phyloP scores from a whole-genome alignment of 371 early-diverging fungal species.

The Apophysomyces ossiformis region DNA sequence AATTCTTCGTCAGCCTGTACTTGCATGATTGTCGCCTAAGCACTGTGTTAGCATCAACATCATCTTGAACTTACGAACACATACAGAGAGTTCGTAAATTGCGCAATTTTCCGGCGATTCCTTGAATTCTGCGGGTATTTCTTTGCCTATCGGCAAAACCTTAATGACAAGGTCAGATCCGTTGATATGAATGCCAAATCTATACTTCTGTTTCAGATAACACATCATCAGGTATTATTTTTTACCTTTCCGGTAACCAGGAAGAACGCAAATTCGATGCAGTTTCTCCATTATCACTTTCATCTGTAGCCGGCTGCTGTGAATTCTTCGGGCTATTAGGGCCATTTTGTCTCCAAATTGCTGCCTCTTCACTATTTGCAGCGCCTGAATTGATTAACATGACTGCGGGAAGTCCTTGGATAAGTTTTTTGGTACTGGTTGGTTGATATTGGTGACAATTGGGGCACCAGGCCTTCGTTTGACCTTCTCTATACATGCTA shows the following conservation, averaged over 20 bases:
- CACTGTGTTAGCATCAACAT: not conserved
- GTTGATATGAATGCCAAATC: slow-evolving; percentile 58
- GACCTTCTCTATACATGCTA: slow-evolving; percentile 71
- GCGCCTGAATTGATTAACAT: slow-evolving; percentile 75
- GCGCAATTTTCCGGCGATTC: slow-evolving; percentile 48
- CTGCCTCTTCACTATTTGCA: slow-evolving; percentile 56
- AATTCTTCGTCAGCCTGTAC: slow-evolving; percentile 63
- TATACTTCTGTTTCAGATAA: slow-evolving; percentile 14
- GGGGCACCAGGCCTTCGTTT: slow-evolving; percentile 83
- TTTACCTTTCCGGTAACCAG: slow-evolving; percentile 56
- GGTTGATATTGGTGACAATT: slow-evolving; percentile 77
- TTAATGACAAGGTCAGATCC: slow-evolving; percentile 49
- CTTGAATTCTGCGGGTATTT: slow-evolving; percentile 49
- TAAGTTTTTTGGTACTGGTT: slow-evolving; percentile 64
- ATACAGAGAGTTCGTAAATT: slow-evolving; percentile 63
- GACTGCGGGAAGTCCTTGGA: slow-evolving; percentile 66
- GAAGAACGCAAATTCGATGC: slow-evolving; percentile 27
- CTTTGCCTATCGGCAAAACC: slow-evolving; percentile 45
- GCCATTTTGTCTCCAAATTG: slow-evolving; percentile 58
- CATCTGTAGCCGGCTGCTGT: slow-evolving; percentile 13
- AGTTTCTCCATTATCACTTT: slow-evolving; percentile 18
- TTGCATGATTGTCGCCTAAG: slow-evolving; percentile 70
- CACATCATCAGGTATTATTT: not conserved
- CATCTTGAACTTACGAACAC: not conserved
- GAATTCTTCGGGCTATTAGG: slow-evolving; percentile 36